Conservation (phyloP, 2,329 filamentous ascomycete genomes). For the Intubia oerlemansii region DNA sequence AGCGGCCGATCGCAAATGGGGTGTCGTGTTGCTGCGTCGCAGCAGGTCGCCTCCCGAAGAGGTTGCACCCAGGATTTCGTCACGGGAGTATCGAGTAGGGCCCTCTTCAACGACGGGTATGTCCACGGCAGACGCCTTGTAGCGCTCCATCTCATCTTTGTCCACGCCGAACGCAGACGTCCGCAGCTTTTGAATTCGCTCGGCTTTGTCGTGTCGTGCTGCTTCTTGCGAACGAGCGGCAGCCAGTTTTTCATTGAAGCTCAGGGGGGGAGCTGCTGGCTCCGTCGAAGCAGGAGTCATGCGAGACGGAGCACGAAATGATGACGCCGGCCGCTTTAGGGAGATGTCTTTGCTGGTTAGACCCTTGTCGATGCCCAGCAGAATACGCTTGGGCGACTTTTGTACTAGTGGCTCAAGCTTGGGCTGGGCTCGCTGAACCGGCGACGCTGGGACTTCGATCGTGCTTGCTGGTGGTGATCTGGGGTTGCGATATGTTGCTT, state of each 20-base stretch:
- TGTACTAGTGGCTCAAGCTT: conserved; percentile 27
- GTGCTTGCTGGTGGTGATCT: conserved; percentile 5
- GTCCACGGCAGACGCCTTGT: conserved; percentile 34
- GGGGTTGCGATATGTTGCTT: no score
- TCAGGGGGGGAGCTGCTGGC: conserved; percentile 18
- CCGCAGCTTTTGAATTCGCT: conserved; percentile 29
- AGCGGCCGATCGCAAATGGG: conserved; percentile 10
- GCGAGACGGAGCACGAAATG: no score
- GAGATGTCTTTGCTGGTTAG: conserved; percentile 64
- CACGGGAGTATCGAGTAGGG: conserved; percentile 35
- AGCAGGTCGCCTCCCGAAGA: conserved; percentile 9
- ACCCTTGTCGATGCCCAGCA: conserved; percentile 80
- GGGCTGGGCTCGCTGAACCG: conserved; percentile 37
- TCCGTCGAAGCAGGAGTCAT: not conserved
- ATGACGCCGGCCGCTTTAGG: conserved; percentile 45
- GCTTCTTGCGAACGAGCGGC: conserved; percentile 39
- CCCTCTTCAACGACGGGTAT: conserved; percentile 26
- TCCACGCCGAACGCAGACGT: conserved; percentile 35
- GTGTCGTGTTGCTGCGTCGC: conserved; percentile 22
- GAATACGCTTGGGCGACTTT: conserved; percentile 56
- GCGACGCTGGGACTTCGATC: conserved; percentile 56
- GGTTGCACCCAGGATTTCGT: conserved; percentile 35
- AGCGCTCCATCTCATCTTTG: conserved; percentile 34
- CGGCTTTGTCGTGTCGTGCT: conserved; percentile 25
- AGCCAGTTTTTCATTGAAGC: conserved; percentile 74